Base-by-base conservation (phyloP, 2,329 filamentous ascomycete species). In the Aspergillus sp. region DNA sequence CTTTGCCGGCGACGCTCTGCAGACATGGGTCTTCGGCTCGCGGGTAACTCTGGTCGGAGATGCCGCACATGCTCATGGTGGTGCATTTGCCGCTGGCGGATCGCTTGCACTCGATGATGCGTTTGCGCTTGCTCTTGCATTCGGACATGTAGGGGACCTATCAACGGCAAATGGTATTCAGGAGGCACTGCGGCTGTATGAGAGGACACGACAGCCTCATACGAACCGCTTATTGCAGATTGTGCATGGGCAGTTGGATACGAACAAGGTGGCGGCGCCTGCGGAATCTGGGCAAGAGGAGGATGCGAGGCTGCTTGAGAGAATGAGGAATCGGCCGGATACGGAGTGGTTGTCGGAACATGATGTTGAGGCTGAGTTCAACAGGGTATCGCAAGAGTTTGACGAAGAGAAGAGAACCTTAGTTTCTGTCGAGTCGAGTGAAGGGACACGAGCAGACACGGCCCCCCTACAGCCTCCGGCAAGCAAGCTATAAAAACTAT, bases 321-420 rank as follows among this genome's bases (percentile, higher is more conserved):
- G 77, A 56, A 76, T 82, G 65, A 70, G 62, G 25, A 74, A 65
- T 22, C 70, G 80, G 4, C 69, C 72, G 2, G 74, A 81, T 58
- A 75, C 76, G 5, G 72, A 67, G 17, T 83, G 81, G 81, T 73
- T 83, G 31, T 78, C 79, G 22, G 80, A 82, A 63, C 80, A 83
- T 67, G 79, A 83, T 67, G 80, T 82, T 8, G 72, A 78, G 55
- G 65, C 65, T 9, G 72, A 77, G 11, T 82, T 81, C 38, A 1
- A 7, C 28, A 1, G 54, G 11, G 54, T 49, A 25, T 19, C 19
- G 19, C 15, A 19, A 41, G 34, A 31, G 30, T 4, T 43, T 31
- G 55, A 51, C 5, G 15, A 3, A 19, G 13, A 3, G 2, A 7
- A 22, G 9, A 25, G 22, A 28, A 28, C 25, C 6, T 4, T 4